Percentiles rank a stretch among this genome's conserved stretches.
Conservation (phyloP, 1,284 basidiomycete genomes). For the Cryptococcus sp. region DNA sequence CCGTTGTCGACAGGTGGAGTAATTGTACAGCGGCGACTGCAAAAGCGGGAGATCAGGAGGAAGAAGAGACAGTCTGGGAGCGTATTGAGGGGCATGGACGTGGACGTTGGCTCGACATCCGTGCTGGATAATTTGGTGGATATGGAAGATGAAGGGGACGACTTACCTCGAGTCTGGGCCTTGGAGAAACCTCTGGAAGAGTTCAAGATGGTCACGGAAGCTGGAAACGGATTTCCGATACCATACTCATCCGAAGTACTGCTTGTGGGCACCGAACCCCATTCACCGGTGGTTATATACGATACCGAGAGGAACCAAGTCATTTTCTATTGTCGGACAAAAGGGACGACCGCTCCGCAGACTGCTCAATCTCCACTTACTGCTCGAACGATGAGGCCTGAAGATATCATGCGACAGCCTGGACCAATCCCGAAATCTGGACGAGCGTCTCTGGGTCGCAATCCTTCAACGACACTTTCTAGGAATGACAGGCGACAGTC, state of each 20-base stretch:
- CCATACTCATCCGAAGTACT: constrained; percentile 16
- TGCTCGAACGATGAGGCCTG: background rate
- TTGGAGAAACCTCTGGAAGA: constrained; percentile 72
- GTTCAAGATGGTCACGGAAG: constrained; percentile 56
- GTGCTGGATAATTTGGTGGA: constrained; percentile 59
- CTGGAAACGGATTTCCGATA: constrained; percentile 9
- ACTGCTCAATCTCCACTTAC: background rate
- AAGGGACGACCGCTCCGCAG: constrained; percentile 2
- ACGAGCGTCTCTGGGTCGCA: constrained; percentile 25
- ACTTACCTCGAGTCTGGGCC: constrained; percentile 71
- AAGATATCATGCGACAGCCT: constrained; percentile 18
- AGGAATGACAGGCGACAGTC: constrained; percentile 16
- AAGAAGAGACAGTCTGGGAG: constrained; percentile 7
- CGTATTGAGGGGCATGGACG: constrained; percentile 12
- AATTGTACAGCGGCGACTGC: constrained; percentile 60
- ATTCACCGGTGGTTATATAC: constrained; percentile 31
- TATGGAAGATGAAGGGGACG: constrained; percentile 57
- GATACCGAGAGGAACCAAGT: constrained; percentile 25
- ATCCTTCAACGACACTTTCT: constrained; percentile 16
- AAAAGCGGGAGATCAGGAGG: constrained; percentile 20
- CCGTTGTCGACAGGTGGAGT: constrained; percentile 53
- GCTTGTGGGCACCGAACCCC: constrained; percentile 24
- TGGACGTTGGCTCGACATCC: constrained; percentile 17
- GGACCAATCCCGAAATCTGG: constrained; percentile 5
- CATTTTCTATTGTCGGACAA: constrained; percentile 31